A percentile compares a stretch with the other conserved stretches of the same genome.
Evolutionary conservation across 2,329 filamentous ascomycete genomes (phyloP).

Genomic region (Graphiopsis chlorocephala): DNA sequence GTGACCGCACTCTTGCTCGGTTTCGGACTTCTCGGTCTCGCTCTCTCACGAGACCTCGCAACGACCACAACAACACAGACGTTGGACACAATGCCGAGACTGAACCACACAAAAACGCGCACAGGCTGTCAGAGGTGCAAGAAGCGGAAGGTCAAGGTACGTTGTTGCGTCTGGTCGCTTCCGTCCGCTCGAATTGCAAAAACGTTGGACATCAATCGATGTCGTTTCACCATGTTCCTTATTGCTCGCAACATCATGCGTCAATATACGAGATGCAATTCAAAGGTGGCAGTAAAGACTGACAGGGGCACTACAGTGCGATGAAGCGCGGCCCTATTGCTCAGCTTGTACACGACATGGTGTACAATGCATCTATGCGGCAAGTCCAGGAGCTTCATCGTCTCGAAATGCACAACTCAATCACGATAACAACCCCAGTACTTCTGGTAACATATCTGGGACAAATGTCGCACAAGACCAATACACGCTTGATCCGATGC

Average conservation of each 20-base stretch:
- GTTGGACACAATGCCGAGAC: constrained; percentile 20
- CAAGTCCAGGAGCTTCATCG: not conserved
- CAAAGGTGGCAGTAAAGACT: not conserved
- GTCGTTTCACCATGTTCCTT: not conserved
- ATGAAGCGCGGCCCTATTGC: constrained; percentile 26
- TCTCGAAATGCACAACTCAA: not conserved
- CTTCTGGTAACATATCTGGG: no score
- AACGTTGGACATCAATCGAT: no score
- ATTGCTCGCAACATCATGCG: not conserved
- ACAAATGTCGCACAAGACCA: not conserved
- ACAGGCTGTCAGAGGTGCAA: constrained; percentile 27
- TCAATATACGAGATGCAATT: not conserved
- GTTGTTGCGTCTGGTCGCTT: not conserved
- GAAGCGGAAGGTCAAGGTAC: constrained; percentile 25
- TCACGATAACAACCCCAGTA: not conserved
- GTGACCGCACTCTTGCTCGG: not conserved
- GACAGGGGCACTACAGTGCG: constrained; percentile 18
- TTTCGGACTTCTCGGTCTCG: not conserved
- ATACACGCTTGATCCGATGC: constrained; percentile 16
- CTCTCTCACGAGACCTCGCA: not conserved
- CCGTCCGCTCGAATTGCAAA: not conserved
- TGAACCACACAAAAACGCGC: constrained; percentile 25
- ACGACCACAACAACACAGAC: not conserved
- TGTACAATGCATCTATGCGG: constrained; percentile 25
- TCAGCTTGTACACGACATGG: constrained; percentile 25